Base-by-base conservation (phyloP, 805 yeast genomes). In the Ogataea nitratoaversa region DNA sequence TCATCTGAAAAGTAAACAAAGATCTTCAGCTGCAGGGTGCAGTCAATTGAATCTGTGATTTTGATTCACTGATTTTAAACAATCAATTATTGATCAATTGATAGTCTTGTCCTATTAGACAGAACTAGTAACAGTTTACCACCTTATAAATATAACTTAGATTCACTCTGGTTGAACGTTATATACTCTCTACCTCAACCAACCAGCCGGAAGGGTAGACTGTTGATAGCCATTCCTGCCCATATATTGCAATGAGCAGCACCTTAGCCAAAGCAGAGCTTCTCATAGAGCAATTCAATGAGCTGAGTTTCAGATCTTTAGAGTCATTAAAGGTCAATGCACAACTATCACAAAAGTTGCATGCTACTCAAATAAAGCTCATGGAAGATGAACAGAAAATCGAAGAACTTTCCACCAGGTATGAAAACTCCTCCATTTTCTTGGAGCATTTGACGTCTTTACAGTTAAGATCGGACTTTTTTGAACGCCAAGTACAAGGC, bases 401-500 rank as follows among this genome's bases (percentile, higher is more conserved):
- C 12, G 55, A 57, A 9, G 50, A 53, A 25, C 35, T 60, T 2
- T 35, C 47, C 5, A 48, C 55, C 5, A 44, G 41, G 32, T 33
- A 48, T 16, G 65, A 59, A 30, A 57, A 60, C 36, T 40, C 58
- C 1, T 48, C 52, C 12, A 56, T 55, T 11, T 60, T 54, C 44
- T 37, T 53, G 19, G 59, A 61, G 36, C 63, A 62, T 41, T 40
- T 63, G 37, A 48, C 61, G 0, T 56, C 66, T 1, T 42, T 64
- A 19, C 49, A 47, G n/a, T 43, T 62, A 17, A 44, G 68, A 36
- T 60, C 65, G 14, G 62, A 63, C 20, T 56, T 63, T 30, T 53
- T 64, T 34, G 63, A 64, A 32, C 56, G 58, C 18, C 69, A 65
- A 38, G 43, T 63, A 16, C 46, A 50, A n/a, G 48, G 46, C 29